Conservation (phyloP, 441 rosid genomes). For the Sinapis alba region DNA sequence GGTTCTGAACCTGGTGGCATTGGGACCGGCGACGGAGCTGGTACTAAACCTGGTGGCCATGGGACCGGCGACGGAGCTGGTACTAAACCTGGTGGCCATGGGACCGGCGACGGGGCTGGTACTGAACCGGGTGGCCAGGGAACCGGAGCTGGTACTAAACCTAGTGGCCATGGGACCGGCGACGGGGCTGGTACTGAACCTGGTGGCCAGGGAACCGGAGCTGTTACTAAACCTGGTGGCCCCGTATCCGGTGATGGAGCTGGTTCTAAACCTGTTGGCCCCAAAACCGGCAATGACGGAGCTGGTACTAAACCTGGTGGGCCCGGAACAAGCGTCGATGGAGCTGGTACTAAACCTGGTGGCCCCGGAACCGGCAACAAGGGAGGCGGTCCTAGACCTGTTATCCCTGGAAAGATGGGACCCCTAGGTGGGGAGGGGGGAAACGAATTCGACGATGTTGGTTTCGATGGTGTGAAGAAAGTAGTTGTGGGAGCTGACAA, state of each 20-base stretch:
- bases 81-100: background rate
- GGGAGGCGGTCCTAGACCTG: background rate
- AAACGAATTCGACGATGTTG: background rate
- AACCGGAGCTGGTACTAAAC: background rate
- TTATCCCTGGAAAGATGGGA: background rate
- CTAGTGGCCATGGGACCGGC: too few species aligned
- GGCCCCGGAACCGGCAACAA: background rate
- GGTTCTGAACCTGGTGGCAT: background rate
- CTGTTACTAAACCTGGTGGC: background rate
- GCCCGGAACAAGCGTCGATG: background rate
- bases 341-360: background rate
- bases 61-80: background rate
- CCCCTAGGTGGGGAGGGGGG: background rate
- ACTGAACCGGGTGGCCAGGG: background rate
- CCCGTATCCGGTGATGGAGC: background rate
- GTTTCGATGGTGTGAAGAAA: background rate
- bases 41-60: background rate
- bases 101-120: background rate
- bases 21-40: background rate
- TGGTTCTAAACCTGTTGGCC: too few species aligned
- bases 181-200: background rate
- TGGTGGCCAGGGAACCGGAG: background rate
- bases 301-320: background rate
- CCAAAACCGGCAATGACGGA: too few species aligned
- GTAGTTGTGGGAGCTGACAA: background rate